Percentiles rank a stretch among this genome's conserved stretches.
Conservation (phyloP, 768 basidiomycete species). For the Peribolospora baueri region DNA sequence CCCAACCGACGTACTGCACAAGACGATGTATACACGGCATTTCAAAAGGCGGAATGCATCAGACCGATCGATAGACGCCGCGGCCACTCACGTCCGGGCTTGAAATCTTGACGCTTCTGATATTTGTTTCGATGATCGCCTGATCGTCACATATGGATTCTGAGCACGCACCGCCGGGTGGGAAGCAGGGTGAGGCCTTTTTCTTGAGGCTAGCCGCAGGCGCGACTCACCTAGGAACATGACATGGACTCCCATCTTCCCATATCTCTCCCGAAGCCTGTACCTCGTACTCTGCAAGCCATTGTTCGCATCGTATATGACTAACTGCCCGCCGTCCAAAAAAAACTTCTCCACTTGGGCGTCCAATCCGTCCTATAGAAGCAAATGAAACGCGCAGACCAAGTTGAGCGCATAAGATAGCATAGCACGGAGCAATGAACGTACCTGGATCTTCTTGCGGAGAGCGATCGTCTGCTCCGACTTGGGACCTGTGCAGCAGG, state of each 20-base stretch:
- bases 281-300: not conserved
- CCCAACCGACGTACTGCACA: conserved; percentile 65
- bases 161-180: conserved; percentile 19
- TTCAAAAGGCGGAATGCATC: not conserved
- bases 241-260: conserved; percentile 67
- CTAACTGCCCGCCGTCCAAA: conserved; percentile 60
- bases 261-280: conserved; percentile 57
- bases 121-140: conserved; percentile 81
- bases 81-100: conserved; percentile 61
- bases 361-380: conserved; percentile 45
- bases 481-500: conserved; percentile 35
- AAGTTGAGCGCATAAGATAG: too few species aligned
- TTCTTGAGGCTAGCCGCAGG: not conserved
- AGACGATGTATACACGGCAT: not conserved
- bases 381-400: too few species aligned
- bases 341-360: conserved; percentile 75
- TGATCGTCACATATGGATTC: conserved; percentile 78
- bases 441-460: conserved; percentile 25
- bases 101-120: conserved; percentile 66
- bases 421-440: too few species aligned
- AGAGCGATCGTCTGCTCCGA: conserved; percentile 54
- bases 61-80: not conserved
- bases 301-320: conserved; percentile 85
- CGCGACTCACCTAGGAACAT: conserved; percentile 51
- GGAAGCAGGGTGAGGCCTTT: not conserved